Evolutionary conservation across 1,139 yeast species (phyloP).

Genomic region (Suhomyces atakaporum): DNA sequence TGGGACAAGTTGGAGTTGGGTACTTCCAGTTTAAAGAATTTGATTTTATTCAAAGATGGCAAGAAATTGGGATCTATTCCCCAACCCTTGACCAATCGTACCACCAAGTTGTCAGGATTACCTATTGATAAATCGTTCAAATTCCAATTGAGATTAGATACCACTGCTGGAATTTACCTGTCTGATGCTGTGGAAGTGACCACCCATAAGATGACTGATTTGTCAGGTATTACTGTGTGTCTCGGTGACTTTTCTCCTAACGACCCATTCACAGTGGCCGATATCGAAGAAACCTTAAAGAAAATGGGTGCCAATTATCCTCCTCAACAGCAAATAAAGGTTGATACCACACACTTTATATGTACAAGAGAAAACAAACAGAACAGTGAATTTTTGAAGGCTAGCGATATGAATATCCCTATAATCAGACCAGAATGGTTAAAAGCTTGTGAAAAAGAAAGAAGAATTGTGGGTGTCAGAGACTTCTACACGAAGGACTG

Average conservation of each 20-base stretch:
- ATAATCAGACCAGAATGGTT: slow-evolving; percentile 96
- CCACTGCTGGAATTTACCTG: slow-evolving; percentile 83
- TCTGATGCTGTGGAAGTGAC: slow-evolving; percentile 70
- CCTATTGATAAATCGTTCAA: slow-evolving; percentile 82
- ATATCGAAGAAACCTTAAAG: slow-evolving; percentile 62
- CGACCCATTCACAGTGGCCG: slow-evolving; percentile 59
- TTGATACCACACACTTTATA: slow-evolving; percentile 93
- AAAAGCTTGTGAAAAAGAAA: slow-evolving; percentile 87
- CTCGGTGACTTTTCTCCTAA: slow-evolving; percentile 73
- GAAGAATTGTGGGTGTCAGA: slow-evolving; percentile 90
- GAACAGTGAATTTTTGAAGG: slow-evolving; percentile 68
- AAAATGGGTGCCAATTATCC: slow-evolving; percentile 82
- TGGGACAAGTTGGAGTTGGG: slow-evolving; percentile 91
- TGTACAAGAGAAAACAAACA: slow-evolving; percentile 68
- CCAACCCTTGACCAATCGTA: slow-evolving; percentile 73
- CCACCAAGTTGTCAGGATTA: slow-evolving; percentile 88
- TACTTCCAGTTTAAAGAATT: slow-evolving; percentile 74
- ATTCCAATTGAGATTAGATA: slow-evolving; percentile 77
- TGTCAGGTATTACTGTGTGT: slow-evolving; percentile 91
- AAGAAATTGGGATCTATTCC: slow-evolving; percentile 83
- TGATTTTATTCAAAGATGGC: slow-evolving; percentile 79
- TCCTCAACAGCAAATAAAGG: slow-evolving; percentile 68
- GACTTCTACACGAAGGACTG: slow-evolving; percentile 68
- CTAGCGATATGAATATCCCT: slow-evolving; percentile 86
- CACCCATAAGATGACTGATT: slow-evolving; percentile 95